Percentiles rank a stretch among this genome's conserved stretches.
Conservation (phyloP, 768 basidiomycete genomes). For the Trametes coccinea region DNA sequence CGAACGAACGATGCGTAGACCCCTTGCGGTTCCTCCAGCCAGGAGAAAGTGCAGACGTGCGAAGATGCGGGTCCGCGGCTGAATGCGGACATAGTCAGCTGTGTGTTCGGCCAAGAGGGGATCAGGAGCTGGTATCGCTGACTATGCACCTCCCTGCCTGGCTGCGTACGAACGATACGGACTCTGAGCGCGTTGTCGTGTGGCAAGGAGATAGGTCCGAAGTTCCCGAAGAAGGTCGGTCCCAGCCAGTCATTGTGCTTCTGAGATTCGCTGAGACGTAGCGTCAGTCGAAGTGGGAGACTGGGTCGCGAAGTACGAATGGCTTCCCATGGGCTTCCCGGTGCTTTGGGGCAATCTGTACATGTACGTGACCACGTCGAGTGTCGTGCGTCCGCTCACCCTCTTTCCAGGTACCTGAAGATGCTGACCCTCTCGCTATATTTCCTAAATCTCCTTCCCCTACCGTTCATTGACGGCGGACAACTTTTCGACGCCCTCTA, state of each 20-base stretch:
- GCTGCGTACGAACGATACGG: slow-evolving; percentile 7
- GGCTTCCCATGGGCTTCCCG: slow-evolving; percentile 45
- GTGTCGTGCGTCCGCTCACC: background rate
- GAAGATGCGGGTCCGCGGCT: slow-evolving; percentile 42
- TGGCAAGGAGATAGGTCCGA: slow-evolving; percentile 75
- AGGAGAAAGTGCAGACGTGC: background rate
- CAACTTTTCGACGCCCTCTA: slow-evolving; percentile 48
- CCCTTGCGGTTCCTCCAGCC: slow-evolving; percentile 50
- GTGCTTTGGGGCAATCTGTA: slow-evolving; percentile 43
- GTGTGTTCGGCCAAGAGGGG: slow-evolving; percentile 56
- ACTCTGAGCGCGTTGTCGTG: slow-evolving; percentile 44
- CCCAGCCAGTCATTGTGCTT: background rate
- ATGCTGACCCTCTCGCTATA: slow-evolving; percentile 77
- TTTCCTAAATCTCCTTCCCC: slow-evolving; percentile 79
- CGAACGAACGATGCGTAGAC: slow-evolving; percentile 51
- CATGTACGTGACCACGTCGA: slow-evolving; percentile 46
- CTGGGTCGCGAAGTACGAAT: slow-evolving; percentile 44
- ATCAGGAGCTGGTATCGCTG: slow-evolving; percentile 58
- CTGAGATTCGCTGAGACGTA: background rate
- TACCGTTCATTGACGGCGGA: slow-evolving; percentile 70
- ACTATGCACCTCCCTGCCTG: slow-evolving; percentile 37
- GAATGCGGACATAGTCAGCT: slow-evolving; percentile 41
- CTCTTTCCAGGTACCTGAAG: slow-evolving; percentile 50
- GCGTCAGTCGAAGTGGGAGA: slow-evolving; percentile 52
- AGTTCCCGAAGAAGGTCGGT: slow-evolving; percentile 64